Evolutionary conservation across 176 grass and related monocot species (phyloP).

Genomic region (Tillandsia leiboldiana): DNA sequence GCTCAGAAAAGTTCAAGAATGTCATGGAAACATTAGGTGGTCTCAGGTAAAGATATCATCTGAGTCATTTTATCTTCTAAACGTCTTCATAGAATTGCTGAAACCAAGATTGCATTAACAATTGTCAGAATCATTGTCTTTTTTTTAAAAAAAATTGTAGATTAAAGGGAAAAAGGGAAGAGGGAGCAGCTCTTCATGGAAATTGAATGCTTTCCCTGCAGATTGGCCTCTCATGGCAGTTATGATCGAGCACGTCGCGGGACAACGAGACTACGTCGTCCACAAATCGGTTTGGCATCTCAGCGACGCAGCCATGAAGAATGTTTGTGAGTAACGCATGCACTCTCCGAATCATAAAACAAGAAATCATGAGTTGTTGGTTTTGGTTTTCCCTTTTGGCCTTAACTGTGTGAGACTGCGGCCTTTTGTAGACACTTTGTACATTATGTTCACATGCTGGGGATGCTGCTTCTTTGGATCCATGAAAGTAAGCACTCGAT

Average conservation of each 20-base stretch:
- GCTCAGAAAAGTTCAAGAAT: background rate
- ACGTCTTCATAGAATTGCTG: too few relatives aligned
- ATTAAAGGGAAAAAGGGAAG: conserved; percentile 13
- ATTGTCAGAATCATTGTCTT: background rate
- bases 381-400: background rate
- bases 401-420: background rate
- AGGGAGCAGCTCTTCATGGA: conserved; percentile 21
- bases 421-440: conserved; percentile 46
- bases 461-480: conserved; percentile 79
- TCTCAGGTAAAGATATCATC: background rate
- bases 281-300: conserved; percentile 86
- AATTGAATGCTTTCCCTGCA: conserved; percentile 50
- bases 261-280: conserved; percentile 62
- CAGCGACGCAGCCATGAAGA: conserved; percentile 62
- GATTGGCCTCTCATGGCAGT: conserved; percentile 76
- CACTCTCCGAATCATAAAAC: too few relatives aligned
- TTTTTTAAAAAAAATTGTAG: background rate
- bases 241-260: conserved; percentile 69
- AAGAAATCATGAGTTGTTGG: background rate
- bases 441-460: conserved; percentile 90
- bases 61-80: background rate
- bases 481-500: conserved; percentile 41
- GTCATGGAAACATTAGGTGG: background rate
- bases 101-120: too few relatives aligned
- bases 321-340: conserved; percentile 50